These are phyloP conservation scores for Picochlorum sp. DNA, from an alignment of 139 green algal species.

Conservation along the genomic window DNA sequence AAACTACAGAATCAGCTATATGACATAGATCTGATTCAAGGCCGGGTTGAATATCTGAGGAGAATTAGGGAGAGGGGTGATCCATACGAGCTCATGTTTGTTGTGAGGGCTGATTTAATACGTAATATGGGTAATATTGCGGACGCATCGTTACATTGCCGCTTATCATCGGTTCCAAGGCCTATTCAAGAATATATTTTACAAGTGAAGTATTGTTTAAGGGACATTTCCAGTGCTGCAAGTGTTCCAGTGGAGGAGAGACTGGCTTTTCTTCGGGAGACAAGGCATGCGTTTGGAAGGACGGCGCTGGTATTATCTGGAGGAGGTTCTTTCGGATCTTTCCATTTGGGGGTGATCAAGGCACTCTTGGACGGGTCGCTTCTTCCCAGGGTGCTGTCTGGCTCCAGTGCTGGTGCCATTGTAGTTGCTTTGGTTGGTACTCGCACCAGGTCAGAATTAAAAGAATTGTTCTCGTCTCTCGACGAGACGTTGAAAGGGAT, in stretches of 20 bases:
- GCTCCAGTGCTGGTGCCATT: conserved; percentile 73
- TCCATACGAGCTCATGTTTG: conserved; percentile 47
- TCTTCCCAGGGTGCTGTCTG: conserved; percentile 84
- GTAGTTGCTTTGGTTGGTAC: conserved; percentile 47
- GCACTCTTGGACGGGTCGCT: conserved; percentile 77
- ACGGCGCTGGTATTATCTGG: conserved; percentile 90
- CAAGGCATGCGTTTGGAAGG: conserved; percentile 84
- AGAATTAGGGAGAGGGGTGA: conserved; percentile 35
- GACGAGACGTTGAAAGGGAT: conserved; percentile 41
- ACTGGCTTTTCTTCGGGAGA: conserved; percentile 81
- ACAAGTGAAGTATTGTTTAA: conserved; percentile 69
- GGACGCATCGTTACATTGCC: conserved; percentile 42
- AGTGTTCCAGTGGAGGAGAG: conserved; percentile 66
- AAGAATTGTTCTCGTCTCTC: conserved; percentile 44
- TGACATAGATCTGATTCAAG: conserved; percentile 72
- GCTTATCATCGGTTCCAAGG: conserved; percentile 50
- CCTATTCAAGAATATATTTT: conserved; percentile 52
- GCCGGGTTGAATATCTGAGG: conserved; percentile 41
- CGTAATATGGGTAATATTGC: conserved; percentile 91
- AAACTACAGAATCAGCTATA: conserved; percentile 55
- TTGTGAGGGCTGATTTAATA: conserved; percentile 81
- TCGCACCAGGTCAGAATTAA: conserved; percentile 62
- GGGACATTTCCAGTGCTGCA: conserved; percentile 14
- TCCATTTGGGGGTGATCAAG: conserved; percentile 45
- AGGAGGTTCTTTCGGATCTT: conserved; percentile 74